Base-by-base conservation (phyloP, 352 stramenopile genomes). In the Globisporangium polare region DNA sequence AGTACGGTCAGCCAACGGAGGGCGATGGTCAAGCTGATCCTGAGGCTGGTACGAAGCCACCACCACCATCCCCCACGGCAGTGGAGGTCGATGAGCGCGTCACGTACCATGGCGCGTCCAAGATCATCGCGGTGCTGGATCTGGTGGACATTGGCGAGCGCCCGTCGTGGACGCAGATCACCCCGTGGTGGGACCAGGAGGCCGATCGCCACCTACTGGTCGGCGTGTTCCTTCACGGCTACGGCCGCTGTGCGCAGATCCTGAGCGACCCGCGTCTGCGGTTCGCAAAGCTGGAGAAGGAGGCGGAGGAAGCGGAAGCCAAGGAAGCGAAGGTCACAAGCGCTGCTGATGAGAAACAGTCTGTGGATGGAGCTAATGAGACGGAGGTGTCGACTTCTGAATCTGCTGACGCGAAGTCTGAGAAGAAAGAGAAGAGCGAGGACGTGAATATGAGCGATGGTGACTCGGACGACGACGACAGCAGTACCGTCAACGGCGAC, bases 141-240 rank as follows among this genome's bases (percentile, higher is more conserved):
- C 47, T 94, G 17, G 73, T 82, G 2, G 78, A 90, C 37, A 71
- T 90, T 15, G 73, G 82, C 10, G 87, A 96, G 39, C 75, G 87
- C n/a, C 87, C 87, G 18, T 63, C 63, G 51, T 96, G 87, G 87
- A 83, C 85, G 0, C 72, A 86, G 63, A 93, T 96, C 55, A 96
- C 87, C 12, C 77, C 78, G 15, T 96, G 87, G 87, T 96, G 87
- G 87, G 86, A 94, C 51, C 73, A 86, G 37, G 73, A 91, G 22
- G 83, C 85, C 0, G 87, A 96, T 47, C 76, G 86, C 29, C 89
- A 83, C 62, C 63, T 96, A 62, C 66, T 94, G 22, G 81, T 89
- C 33, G 87, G 87, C 24, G 85, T 96, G 20, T 96, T 94, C 51
- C 66, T 96, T 13, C 87, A 94, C 24, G 87, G 87, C 33, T 96